Evolutionary conservation across 1,284 basidiomycete species (phyloP).

Genomic region (Puccinia hordei): DNA sequence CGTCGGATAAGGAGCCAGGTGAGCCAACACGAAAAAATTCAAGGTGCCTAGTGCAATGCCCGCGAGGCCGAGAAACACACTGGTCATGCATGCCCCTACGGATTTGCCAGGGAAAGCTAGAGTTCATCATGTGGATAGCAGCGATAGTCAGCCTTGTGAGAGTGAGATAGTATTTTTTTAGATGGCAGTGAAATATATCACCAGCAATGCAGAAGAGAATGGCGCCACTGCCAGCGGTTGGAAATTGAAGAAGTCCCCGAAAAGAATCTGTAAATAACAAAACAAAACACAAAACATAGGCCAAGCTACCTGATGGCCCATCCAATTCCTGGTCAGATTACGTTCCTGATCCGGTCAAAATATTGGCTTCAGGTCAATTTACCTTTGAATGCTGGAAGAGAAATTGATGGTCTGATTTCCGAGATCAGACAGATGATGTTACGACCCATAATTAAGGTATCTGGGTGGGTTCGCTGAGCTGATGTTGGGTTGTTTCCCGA

Average conservation of each 20-base stretch:
- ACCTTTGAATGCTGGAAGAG: constrained; percentile 15
- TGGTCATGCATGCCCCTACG: constrained; percentile 53
- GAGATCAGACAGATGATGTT: neutral
- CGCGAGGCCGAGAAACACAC: constrained; percentile 53
- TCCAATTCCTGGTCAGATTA: neutral
- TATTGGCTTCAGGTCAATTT: neutral
- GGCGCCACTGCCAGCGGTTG: constrained; percentile 54
- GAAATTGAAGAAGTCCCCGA: constrained; percentile 55
- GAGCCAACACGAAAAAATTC: constrained; percentile 59
- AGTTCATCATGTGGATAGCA: constrained; percentile 53
- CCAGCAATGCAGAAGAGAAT: constrained; percentile 30
- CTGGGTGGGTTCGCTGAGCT: neutral
- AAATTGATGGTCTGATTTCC: neutral
- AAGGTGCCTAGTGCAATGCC: constrained; percentile 57
- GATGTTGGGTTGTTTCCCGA: neutral
- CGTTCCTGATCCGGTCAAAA: neutral
- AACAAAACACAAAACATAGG: constrained; percentile 58
- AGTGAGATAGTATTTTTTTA: neutral
- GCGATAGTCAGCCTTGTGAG: constrained; percentile 53
- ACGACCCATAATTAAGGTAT: neutral
- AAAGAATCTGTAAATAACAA: constrained; percentile 57
- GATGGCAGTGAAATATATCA: neutral
- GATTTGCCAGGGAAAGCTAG: constrained; percentile 57
- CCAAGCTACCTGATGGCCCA: constrained; percentile 53
- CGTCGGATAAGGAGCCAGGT: constrained; percentile 56